A percentile compares a stretch with the other conserved stretches of the same genome.
These are phyloP conservation scores for Penicillium hordei DNA, from an alignment of 2,329 filamentous ascomycete genomes.

Conservation along the genomic window DNA sequence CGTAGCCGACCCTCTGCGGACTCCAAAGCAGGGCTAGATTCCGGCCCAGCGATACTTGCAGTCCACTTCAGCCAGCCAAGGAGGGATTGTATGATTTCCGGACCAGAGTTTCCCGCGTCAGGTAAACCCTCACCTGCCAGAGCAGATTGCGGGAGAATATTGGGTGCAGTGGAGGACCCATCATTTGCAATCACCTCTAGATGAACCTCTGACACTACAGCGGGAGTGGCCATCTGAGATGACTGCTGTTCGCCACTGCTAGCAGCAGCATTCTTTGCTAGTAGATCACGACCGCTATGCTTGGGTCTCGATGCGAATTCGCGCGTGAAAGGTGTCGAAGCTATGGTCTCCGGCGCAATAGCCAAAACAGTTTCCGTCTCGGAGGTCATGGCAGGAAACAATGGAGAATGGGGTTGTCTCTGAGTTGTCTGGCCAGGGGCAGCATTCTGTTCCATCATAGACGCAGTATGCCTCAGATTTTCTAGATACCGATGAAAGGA, in stretches of 20 bases:
- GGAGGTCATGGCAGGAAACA: constrained; percentile 2
- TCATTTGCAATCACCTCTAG: constrained; percentile 38
- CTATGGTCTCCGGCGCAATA: not conserved
- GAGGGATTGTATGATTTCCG: constrained; percentile 35
- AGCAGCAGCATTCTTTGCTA: constrained; percentile 23
- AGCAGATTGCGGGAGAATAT: not conserved
- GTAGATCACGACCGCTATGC: constrained; percentile 31
- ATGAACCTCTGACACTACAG: constrained; percentile 42
- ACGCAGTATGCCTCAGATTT: constrained; percentile 29
- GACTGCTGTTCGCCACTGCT: constrained; percentile 12
- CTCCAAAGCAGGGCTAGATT: constrained; percentile 21
- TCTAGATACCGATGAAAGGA: constrained; percentile 42
- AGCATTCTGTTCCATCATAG: constrained; percentile 15
- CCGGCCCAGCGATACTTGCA: constrained; percentile 21
- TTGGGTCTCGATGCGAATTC: constrained; percentile 32
- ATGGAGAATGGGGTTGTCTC: constrained; percentile 15
- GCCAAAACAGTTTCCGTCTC: constrained; percentile 3
- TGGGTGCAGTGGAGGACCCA: not conserved
- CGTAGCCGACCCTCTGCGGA: constrained; percentile 41
- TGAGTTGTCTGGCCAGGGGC: constrained; percentile 9
- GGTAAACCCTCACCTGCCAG: not conserved
- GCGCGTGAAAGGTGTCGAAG: constrained; percentile 21
- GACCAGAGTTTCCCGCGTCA: constrained; percentile 11
- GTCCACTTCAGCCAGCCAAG: constrained; percentile 37
- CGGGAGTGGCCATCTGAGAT: constrained; percentile 34